Conservation (phyloP, 2,329 filamentous ascomycete species). For the Gremmenia infestans region DNA sequence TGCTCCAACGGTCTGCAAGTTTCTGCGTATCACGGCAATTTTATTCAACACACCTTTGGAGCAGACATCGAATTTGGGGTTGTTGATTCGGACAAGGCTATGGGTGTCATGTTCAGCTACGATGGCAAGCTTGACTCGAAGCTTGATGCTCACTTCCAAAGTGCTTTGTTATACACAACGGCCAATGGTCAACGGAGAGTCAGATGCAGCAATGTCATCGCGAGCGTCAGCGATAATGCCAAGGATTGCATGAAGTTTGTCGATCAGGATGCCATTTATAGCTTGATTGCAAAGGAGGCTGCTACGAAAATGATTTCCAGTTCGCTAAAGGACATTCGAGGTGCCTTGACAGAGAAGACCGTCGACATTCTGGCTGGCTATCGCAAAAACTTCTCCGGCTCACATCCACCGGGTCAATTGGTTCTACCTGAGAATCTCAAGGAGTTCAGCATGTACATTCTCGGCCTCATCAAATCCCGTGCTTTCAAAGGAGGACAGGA, state of each 20-base stretch:
- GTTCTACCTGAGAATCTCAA: constrained; percentile 95
- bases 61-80: constrained; percentile 91
- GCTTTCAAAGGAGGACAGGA: constrained; percentile 93
- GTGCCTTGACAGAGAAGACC: constrained; percentile 80
- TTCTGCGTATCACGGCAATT: constrained; percentile 91
- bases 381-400: constrained; percentile 81
- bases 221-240: constrained; percentile 80
- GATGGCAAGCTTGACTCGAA: constrained; percentile 97
- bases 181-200: constrained; percentile 84
- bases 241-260: constrained; percentile 87
- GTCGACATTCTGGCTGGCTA: constrained; percentile 91
- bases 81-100: constrained; percentile 88
- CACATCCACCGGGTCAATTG: constrained; percentile 84
- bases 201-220: constrained; percentile 88
- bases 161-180: constrained; percentile 89
- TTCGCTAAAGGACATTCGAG: constrained; percentile 82
- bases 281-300: constrained; percentile 88
- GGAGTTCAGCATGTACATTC: constrained; percentile 94
- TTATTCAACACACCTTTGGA: constrained; percentile 90
- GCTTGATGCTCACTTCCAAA: constrained; percentile 95
- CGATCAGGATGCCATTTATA: constrained; percentile 89
- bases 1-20: constrained; percentile 96
- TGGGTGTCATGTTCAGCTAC: constrained; percentile 87
- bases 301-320: constrained; percentile 71
- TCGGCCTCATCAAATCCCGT: constrained; percentile 82